Conservation (phyloP, 2,329 filamentous ascomycete genomes). For the Chrysosporium queenslandicum region DNA sequence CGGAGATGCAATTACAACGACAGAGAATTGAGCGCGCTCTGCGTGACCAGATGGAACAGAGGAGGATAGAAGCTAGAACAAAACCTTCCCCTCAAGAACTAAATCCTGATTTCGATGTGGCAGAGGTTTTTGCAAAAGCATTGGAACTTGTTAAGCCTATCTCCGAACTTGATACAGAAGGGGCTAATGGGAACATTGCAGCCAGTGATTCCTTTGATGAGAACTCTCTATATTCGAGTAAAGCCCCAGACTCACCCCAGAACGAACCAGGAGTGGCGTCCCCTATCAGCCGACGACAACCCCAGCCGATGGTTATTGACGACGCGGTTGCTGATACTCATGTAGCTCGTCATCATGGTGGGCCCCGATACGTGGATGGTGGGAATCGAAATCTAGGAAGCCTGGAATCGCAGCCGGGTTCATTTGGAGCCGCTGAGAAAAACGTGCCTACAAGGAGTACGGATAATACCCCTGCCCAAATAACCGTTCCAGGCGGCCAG, state of each 20-base stretch:
- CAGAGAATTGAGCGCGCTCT: slow-evolving; percentile 69
- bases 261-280: slow-evolving; percentile 28
- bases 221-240: slow-evolving; percentile 93
- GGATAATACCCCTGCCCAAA: slow-evolving; percentile 19
- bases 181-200: slow-evolving; percentile 51
- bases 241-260: slow-evolving; percentile 64
- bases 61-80: slow-evolving; percentile 40
- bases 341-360: slow-evolving; percentile 28
- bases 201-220: slow-evolving; percentile 79
- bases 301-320: slow-evolving; percentile 25
- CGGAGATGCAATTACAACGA: slow-evolving; percentile 69
- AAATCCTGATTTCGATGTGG: slow-evolving; percentile 57
- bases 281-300: slow-evolving; percentile 22
- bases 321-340: slow-evolving; percentile 27
- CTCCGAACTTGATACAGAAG: slow-evolving; percentile 44
- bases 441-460: slow-evolving; percentile 25
- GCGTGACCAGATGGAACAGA: slow-evolving; percentile 65
- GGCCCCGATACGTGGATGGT: slow-evolving; percentile 31
- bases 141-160: slow-evolving; percentile 61
- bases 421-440: slow-evolving; percentile 30
- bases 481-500: slow-evolving; percentile 13
- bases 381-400: slow-evolving; percentile 30
- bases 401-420: slow-evolving; percentile 32
- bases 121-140: slow-evolving; percentile 62
- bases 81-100: slow-evolving; percentile 44